Evolutionary conservation across 2,329 filamentous ascomycete species (phyloP).

Genomic region (Neopestalotiopsis sp.): DNA sequence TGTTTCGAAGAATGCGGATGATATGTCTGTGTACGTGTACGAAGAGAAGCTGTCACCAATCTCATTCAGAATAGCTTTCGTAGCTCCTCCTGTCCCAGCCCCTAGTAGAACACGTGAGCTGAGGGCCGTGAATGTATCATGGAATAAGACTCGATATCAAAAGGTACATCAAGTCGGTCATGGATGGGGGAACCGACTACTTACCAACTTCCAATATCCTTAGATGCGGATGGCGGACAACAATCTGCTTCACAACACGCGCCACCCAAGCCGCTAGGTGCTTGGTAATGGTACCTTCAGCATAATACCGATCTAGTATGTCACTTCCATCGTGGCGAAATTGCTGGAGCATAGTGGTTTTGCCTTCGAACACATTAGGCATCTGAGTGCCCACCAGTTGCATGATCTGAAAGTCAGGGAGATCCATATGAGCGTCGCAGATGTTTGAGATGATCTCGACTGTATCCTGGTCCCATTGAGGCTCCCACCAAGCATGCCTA

Average conservation of each 20-base stretch:
- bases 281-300: constrained; percentile 12
- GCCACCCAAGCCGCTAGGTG: background rate
- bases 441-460: constrained; percentile 17
- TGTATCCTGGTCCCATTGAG: constrained; percentile 22
- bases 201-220: constrained; percentile 24
- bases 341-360: constrained; percentile 5
- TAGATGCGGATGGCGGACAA: constrained; percentile 20
- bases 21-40: constrained; percentile 49
- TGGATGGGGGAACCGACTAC: background rate
- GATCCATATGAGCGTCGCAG: background rate
- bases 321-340: constrained; percentile 2
- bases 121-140: background rate
- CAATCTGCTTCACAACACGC: constrained; percentile 18
- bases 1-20: constrained; percentile 40
- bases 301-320: constrained; percentile 18
- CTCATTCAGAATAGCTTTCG: constrained; percentile 35
- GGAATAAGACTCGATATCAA: background rate
- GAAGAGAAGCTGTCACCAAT: constrained; percentile 26
- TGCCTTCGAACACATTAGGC: background rate
- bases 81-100: constrained; percentile 44
- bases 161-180: background rate
- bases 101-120: constrained; percentile 18
- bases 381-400: background rate
- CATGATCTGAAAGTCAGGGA: constrained; percentile 21
- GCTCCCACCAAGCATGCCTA: constrained; percentile 14